Evolutionary conservation across 2,329 filamentous ascomycete genomes (phyloP).

Genomic region (Zasmidium citrigriseum): DNA sequence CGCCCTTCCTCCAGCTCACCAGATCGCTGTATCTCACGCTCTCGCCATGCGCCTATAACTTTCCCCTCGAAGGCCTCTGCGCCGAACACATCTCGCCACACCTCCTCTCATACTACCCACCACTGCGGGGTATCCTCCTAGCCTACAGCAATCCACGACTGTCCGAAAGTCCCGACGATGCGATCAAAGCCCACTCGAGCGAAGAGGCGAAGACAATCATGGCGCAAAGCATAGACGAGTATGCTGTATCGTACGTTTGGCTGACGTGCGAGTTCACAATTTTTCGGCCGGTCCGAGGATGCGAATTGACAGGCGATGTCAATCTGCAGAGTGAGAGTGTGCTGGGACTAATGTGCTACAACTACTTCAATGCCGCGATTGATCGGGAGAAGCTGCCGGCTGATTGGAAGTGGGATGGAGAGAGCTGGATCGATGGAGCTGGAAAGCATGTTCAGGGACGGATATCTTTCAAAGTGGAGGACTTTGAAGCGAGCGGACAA

Average conservation of each 20-base stretch:
- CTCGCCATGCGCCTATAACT: conserved; percentile 68
- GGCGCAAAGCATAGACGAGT: conserved; percentile 67
- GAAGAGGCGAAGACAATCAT: conserved; percentile 35
- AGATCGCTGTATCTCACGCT: conserved; percentile 79
- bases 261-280: conserved; percentile 15
- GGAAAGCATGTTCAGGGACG: conserved; percentile 71
- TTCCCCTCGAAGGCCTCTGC: conserved; percentile 69
- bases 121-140: conserved; percentile 72
- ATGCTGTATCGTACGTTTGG: conserved; percentile 73
- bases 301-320: conserved; percentile 75
- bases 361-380: conserved; percentile 88
- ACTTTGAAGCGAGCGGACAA: conserved; percentile 69
- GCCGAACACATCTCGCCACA: conserved; percentile 75
- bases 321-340: conserved; percentile 88
- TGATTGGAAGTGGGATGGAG: conserved; percentile 71
- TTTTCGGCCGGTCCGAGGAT: conserved; percentile 62
- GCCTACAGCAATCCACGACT: conserved; percentile 70
- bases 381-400: conserved; percentile 72
- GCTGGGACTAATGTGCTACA: conserved; percentile 84
- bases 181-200: not conserved
- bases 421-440: conserved; percentile 72
- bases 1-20: conserved; percentile 77
- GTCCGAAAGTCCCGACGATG: conserved; percentile 46
- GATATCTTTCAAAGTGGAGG: conserved; percentile 76
- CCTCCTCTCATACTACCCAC: conserved; percentile 73